Evolutionary conservation across 768 basidiomycete species (phyloP), one percentile per base, ranked within the genome.

Genomic region (Boletus coccyginus): DNA sequence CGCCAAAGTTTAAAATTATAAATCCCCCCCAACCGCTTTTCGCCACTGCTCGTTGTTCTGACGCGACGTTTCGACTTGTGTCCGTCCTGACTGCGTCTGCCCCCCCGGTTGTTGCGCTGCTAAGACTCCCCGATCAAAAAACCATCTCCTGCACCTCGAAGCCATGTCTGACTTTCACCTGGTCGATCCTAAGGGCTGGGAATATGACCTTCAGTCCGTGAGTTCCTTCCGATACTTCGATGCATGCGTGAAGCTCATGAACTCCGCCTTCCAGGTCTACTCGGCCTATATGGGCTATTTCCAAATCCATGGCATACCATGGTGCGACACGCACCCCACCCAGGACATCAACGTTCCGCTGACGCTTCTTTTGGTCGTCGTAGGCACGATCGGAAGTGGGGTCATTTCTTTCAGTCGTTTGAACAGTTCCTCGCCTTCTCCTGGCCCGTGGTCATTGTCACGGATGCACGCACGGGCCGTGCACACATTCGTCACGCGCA

Each of bases 361-460:
- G 24, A 66, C 31, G 1, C 21, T 43, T 12, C 11, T 41, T 35
- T 56, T 5, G 36, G 21, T 24, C 33, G 1, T 17, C 42, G 3
- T 47, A 90, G 90, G 89, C 88, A 87, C 60, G 89, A 92, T 52
- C 81, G 85, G 52, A 80, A 87, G 29, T 93, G 90, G 91, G 87
- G 88, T 4, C 82, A 85, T 47, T 75, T 87, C 36, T 93, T 93
- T 72, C 81, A 85, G 46, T 81, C 87, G 0, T 92, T 92, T 66
- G 87, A 89, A 46, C 83, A 82, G 31, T 93, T 93, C 69, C 77
- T 93, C 36, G 77, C 81, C 13, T 92, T 92, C 69, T 88, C 87
- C 40, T 93, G 90, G 91, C 91, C 91, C 6, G 84, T 82, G 17
- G 86, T 93, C 58, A 84, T 84, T 1, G 81, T 90, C 43, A 92